These are phyloP conservation scores for Colletotrichum karsti DNA, from an alignment of 2,329 filamentous ascomycete genomes.

Conservation along the genomic window DNA sequence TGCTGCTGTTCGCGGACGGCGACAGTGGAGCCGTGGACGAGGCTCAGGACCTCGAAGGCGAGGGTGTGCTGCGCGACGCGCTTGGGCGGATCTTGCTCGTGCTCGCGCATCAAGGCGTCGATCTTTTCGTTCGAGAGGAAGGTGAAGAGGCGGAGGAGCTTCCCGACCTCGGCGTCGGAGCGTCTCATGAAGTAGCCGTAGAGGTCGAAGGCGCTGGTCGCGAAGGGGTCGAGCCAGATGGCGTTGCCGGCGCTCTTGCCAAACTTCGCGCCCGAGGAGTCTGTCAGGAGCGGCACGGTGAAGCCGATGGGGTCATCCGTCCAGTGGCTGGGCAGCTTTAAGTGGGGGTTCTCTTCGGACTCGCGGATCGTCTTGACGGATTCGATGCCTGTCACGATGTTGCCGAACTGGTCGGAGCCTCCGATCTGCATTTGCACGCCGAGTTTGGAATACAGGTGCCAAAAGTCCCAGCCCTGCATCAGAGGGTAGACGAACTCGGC, in stretches of 20 bases:
- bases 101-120: slow-evolving; percentile 70
- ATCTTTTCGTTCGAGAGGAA: slow-evolving; percentile 83
- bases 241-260: slow-evolving; percentile 96
- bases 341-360: slow-evolving; percentile 55
- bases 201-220: slow-evolving; percentile 85
- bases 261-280: slow-evolving; percentile 86
- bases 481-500: slow-evolving; percentile 94
- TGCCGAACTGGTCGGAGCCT: slow-evolving; percentile 95
- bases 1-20: slow-evolving; percentile 69
- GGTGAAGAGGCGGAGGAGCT: slow-evolving; percentile 87
- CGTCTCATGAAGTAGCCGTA: slow-evolving; percentile 91
- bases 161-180: slow-evolving; percentile 82
- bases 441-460: slow-evolving; percentile 76
- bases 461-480: slow-evolving; percentile 97
- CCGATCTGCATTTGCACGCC: slow-evolving; percentile 88
- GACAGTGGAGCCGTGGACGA: slow-evolving; percentile 76
- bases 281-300: slow-evolving; percentile 89
- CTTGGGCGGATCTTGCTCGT: slow-evolving; percentile 72
- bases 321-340: slow-evolving; percentile 49
- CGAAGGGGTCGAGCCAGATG: slow-evolving; percentile 85
- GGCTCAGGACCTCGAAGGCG: slow-evolving; percentile 81
- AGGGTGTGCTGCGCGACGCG: slow-evolving; percentile 84
- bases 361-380: slow-evolving; percentile 79
- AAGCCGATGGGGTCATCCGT: slow-evolving; percentile 78
- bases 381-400: slow-evolving; percentile 91